These are phyloP conservation scores for Penicillium sp. DNA, from an alignment of 2,329 filamentous ascomycete species.

Conservation along the genomic window DNA sequence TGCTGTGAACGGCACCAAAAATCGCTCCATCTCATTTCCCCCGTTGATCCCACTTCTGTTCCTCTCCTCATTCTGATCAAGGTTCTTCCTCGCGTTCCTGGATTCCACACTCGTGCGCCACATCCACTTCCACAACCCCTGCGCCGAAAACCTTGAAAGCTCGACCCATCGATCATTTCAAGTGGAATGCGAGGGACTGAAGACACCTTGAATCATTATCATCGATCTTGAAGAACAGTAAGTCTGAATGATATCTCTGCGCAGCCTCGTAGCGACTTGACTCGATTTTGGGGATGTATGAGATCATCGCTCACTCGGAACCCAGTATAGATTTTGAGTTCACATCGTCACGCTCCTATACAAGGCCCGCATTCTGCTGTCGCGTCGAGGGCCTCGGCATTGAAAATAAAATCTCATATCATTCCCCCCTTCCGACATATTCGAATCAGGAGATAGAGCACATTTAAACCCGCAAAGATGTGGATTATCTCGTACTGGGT, in stretches of 20 bases:
- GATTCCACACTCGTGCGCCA: constrained; percentile 7
- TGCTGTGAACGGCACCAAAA: not conserved
- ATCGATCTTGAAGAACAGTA: not conserved
- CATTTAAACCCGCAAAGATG: constrained; percentile 28
- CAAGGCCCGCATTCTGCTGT: constrained; percentile 1
- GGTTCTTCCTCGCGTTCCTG: not conserved
- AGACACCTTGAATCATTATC: not conserved
- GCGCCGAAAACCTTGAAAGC: constrained; percentile 3
- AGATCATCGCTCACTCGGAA: not conserved
- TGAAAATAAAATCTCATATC: not conserved
- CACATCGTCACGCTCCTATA: not conserved
- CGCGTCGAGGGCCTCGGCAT: not conserved
- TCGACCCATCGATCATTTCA: constrained; percentile 4
- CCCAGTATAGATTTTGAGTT: not conserved
- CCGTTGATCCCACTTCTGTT: not conserved
- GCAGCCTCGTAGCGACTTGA: not conserved
- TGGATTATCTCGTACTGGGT: constrained; percentile 52
- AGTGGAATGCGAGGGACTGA: not conserved
- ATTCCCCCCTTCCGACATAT: not conserved
- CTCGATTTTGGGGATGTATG: not conserved
- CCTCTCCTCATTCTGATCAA: not conserved
- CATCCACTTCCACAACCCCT: not conserved
- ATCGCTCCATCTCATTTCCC: not conserved
- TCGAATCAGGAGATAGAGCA: not conserved
- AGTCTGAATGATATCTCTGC: not conserved